These are phyloP conservation scores for Isoetes engelmannii DNA, from an alignment of 83 land plant species.

Conservation along the genomic window DNA sequence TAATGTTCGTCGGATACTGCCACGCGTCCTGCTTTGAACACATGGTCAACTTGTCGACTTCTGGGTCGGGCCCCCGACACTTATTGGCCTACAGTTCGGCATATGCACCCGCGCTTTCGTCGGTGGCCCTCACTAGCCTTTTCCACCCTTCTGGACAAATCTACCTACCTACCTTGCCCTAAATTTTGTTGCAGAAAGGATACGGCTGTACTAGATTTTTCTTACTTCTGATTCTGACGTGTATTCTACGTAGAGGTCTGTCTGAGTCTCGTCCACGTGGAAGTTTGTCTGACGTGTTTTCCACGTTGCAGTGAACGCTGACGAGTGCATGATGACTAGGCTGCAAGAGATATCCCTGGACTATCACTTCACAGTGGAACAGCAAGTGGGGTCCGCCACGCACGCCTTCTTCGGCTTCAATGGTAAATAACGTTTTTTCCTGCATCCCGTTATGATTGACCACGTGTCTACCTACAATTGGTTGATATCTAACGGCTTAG, in stretches of 20 bases:
- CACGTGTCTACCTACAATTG: neutral
- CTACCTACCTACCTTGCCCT: too few relatives aligned
- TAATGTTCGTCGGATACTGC: too few relatives aligned
- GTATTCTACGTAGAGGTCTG: neutral
- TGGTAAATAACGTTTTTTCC: constrained; percentile 19
- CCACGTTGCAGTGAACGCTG: constrained; percentile 41
- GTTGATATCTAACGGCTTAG: neutral
- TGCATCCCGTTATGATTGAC: neutral
- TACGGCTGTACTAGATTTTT: neutral
- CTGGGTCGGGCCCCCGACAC: too few relatives aligned
- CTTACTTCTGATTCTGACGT: neutral
- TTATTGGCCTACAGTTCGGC: too few relatives aligned
- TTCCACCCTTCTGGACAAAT: too few relatives aligned
- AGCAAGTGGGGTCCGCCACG: constrained; percentile 52
- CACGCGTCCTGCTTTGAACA: too few relatives aligned
- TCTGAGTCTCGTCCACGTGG: neutral
- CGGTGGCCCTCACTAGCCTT: too few relatives aligned
- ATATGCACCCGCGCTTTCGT: too few relatives aligned
- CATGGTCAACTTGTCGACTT: too few relatives aligned
- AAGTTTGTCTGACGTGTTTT: constrained; percentile 28
- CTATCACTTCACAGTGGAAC: constrained; percentile 56
- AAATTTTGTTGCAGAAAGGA: neutral
- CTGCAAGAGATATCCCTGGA: constrained; percentile 60
- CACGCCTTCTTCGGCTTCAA: constrained; percentile 69
- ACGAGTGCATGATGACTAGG: constrained; percentile 54